phyloP scores from a whole-genome alignment of 768 basidiomycete species.

The Artomyces pyxidatus region DNA sequence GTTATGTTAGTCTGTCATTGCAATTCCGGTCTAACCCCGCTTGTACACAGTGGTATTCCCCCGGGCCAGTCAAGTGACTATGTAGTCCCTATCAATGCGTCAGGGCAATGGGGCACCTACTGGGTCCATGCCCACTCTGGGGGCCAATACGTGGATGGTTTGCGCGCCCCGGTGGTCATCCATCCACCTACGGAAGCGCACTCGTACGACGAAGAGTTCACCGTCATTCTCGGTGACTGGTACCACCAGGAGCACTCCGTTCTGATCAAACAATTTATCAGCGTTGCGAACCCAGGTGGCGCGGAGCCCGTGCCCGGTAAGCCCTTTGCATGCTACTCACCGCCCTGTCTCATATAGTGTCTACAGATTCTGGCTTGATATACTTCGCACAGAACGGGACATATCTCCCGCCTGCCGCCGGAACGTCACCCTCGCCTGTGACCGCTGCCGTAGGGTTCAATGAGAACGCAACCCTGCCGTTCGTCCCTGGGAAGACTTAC shows the following conservation, averaged over 20 bases:
- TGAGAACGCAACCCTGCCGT: conserved; percentile 77
- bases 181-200: conserved; percentile 60
- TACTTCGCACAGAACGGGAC: conserved; percentile 73
- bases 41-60: conserved; percentile 58
- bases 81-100: conserved; percentile 57
- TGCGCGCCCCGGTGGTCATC: conserved; percentile 80
- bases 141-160: conserved; percentile 91
- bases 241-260: conserved; percentile 70
- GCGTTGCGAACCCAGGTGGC: conserved; percentile 68
- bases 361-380: conserved; percentile 65
- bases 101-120: conserved; percentile 72
- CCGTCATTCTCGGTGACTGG: conserved; percentile 84
- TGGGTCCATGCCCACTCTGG: conserved; percentile 73
- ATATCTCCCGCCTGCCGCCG: conserved; percentile 57
- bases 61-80: conserved; percentile 66
- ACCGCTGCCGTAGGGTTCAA: conserved; percentile 71
- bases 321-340: conserved; percentile 9
- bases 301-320: conserved; percentile 83
- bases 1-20: conserved; percentile 12
- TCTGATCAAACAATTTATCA: conserved; percentile 62
- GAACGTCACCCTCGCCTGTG: conserved; percentile 35
- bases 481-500: conserved; percentile 85
- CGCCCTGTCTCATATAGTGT: background rate
- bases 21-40: background rate
- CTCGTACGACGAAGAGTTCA: conserved; percentile 85